These are phyloP conservation scores for Benincasa hispida DNA, from an alignment of 306 rosid species.

Conservation along the genomic window DNA sequence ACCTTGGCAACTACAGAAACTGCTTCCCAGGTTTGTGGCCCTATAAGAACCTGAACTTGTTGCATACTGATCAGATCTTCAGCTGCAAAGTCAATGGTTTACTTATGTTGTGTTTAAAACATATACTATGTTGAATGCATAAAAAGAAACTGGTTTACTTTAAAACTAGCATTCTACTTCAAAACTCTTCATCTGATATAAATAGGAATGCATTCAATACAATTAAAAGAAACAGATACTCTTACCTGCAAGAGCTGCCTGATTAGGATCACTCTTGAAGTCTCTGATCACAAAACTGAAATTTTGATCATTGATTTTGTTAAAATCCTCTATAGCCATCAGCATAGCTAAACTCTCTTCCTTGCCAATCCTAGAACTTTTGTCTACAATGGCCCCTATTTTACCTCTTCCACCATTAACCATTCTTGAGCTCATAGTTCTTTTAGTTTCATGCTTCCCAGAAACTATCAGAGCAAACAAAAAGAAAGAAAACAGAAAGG, in stretches of 20 bases:
- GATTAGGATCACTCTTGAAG: slow-evolving; percentile 25
- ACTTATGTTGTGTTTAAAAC: background rate
- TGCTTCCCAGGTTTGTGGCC: slow-evolving; percentile 38
- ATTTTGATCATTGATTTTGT: slow-evolving; percentile 6
- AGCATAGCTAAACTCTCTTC: slow-evolving; percentile 34
- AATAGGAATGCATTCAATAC: background rate
- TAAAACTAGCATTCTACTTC: background rate
- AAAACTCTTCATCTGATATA: background rate
- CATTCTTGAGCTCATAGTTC: background rate
- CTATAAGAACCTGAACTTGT: slow-evolving; percentile 26
- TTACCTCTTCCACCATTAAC: background rate
- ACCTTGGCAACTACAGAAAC: slow-evolving; percentile 21
- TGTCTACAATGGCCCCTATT: slow-evolving; percentile 25
- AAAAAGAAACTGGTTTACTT: background rate
- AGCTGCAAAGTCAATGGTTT: slow-evolving; percentile 21
- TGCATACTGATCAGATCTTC: slow-evolving; percentile 16
- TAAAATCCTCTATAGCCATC: slow-evolving; percentile 28
- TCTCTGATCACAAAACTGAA: slow-evolving; percentile 11
- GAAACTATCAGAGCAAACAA: background rate
- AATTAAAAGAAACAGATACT: background rate
- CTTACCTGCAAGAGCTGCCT: slow-evolving; percentile 31
- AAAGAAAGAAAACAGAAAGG: background rate
- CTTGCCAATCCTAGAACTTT: slow-evolving; percentile 22
- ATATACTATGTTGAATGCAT: background rate
- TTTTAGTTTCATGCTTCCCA: background rate